Conservation (phyloP, 331 rosid species). For the Telfairia occidentalis region DNA sequence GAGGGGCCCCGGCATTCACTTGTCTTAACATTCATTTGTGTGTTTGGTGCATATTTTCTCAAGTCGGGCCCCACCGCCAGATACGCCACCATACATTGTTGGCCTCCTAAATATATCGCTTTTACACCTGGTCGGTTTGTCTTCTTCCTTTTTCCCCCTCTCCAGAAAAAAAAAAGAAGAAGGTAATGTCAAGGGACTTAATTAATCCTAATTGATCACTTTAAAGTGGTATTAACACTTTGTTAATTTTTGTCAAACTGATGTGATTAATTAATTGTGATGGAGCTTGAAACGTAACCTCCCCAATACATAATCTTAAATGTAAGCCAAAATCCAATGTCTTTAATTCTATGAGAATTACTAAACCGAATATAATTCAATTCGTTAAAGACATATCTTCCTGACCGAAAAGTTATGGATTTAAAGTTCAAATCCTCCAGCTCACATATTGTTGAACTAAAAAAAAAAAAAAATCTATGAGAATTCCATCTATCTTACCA, state of each 20-base stretch:
- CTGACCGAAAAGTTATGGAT: no score
- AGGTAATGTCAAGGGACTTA: neutral
- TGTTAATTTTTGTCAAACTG: neutral
- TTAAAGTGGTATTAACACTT: neutral
- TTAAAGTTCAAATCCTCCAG: no score
- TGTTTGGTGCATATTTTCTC: slow-evolving; percentile 10
- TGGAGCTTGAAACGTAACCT: neutral
- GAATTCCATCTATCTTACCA: neutral
- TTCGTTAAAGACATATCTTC: no score
- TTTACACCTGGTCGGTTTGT: slow-evolving; percentile 16
- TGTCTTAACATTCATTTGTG: neutral
- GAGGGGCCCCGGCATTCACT: neutral
- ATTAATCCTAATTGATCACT: neutral
- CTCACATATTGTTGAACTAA: no score
- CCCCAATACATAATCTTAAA: neutral
- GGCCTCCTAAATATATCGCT: neutral
- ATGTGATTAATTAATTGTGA: neutral
- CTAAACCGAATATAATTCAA: no score
- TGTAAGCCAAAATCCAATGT: neutral
- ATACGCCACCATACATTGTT: slow-evolving; percentile 13
- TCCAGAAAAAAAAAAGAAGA: neutral
- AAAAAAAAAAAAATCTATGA: no score
- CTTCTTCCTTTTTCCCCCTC: neutral
- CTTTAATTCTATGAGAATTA: no score
- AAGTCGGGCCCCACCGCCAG: slow-evolving; percentile 5